Percentiles rank a stretch among this genome's conserved stretches.
phyloP scores from a whole-genome alignment of 2,329 filamentous ascomycete species.

The Aspergillus pseudoviridinutans region DNA sequence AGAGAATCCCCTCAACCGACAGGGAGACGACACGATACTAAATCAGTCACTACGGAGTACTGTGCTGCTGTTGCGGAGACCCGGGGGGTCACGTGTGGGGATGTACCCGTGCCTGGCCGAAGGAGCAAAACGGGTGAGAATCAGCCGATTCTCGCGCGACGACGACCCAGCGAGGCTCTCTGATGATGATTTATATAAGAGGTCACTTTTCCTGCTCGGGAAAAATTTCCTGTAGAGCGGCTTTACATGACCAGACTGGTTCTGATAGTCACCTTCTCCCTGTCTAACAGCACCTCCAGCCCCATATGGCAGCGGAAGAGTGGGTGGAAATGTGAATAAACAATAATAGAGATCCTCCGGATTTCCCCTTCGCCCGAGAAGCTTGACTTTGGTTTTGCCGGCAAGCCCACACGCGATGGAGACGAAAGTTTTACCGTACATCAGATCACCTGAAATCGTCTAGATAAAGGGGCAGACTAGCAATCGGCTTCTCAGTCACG shows the following conservation, averaged over 20 bases:
- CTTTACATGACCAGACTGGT: neutral
- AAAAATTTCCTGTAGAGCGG: neutral
- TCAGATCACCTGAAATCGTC: neutral
- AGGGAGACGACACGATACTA: neutral
- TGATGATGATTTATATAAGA: neutral
- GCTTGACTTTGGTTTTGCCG: constrained; percentile 6
- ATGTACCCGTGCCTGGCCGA: constrained; percentile 20
- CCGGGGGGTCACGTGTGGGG: constrained; percentile 24
- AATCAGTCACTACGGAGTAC: constrained; percentile 6
- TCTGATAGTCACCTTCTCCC: neutral
- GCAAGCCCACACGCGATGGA: neutral
- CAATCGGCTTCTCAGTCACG: neutral
- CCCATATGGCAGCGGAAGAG: constrained; percentile 5
- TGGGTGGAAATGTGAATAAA: constrained; percentile 13
- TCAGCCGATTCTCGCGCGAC: neutral
- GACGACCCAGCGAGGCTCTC: neutral
- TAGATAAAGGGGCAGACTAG: neutral
- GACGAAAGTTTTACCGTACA: neutral
- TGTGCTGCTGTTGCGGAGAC: constrained; percentile 20
- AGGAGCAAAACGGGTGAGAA: constrained; percentile 7
- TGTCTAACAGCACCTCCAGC: neutral
- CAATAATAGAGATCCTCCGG: constrained; percentile 11
- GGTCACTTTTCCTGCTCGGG: no score
- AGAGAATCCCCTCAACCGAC: neutral
- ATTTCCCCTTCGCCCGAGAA: constrained; percentile 29